phyloP scores from a whole-genome alignment of 2,329 filamentous ascomycete genomes.

The Conoideocrella luteorostrata region DNA sequence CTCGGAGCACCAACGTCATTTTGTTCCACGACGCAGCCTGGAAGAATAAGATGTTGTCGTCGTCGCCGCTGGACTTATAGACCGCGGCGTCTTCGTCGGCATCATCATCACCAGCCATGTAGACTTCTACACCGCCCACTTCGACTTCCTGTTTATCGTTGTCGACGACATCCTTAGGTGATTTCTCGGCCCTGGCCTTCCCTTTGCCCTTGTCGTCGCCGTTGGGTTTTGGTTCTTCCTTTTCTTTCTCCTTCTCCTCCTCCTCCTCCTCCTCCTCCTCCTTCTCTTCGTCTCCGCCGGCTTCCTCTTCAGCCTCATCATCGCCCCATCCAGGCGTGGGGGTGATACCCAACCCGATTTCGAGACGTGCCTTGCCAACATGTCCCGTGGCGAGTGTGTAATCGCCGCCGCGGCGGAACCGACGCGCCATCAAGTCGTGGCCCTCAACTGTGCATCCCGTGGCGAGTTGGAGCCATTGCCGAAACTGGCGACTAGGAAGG shows the following conservation, averaged over 20 bases:
- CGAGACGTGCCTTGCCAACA: constrained; percentile 68
- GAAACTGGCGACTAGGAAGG: constrained; percentile 78
- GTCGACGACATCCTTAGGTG: constrained; percentile 22
- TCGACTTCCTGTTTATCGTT: constrained; percentile 35
- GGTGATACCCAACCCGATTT: constrained; percentile 82
- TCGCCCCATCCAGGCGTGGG: constrained; percentile 81
- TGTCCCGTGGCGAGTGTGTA: constrained; percentile 91
- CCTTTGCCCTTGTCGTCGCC: constrained; percentile 23
- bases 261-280: constrained; percentile 48
- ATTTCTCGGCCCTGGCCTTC: constrained; percentile 23
- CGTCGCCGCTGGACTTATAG: constrained; percentile 74
- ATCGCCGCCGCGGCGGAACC: constrained; percentile 81
- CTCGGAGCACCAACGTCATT: constrained; percentile 81
- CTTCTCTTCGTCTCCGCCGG: constrained; percentile 29
- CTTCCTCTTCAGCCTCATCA: constrained; percentile 45
- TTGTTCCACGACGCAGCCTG: constrained; percentile 75
- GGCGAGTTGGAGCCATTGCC: constrained; percentile 79
- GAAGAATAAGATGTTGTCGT: constrained; percentile 62
- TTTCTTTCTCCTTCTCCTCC: constrained; percentile 34
- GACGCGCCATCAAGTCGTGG: constrained; percentile 72
- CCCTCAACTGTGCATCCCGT: constrained; percentile 69
- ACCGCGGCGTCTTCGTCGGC: constrained; percentile 70
- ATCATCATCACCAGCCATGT: constrained; percentile 82
- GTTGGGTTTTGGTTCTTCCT: constrained; percentile 23
- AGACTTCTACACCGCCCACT: constrained; percentile 77